Base-by-base conservation (phyloP, 2,329 filamentous ascomycete species). In the Colletotrichum spaethianum region DNA sequence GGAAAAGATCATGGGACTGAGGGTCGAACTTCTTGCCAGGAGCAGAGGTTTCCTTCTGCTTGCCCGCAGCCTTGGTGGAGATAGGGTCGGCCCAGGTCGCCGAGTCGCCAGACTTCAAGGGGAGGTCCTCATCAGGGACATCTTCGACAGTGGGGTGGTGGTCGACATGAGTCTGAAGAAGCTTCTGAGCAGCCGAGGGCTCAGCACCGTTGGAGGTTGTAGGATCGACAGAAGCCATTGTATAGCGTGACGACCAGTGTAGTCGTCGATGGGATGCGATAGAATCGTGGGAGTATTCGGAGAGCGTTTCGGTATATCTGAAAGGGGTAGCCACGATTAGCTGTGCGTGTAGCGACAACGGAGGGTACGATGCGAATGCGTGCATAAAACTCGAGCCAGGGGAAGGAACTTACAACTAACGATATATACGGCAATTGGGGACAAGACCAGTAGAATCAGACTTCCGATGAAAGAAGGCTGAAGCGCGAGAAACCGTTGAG, bases 1-100 rank as follows among this genome's bases (percentile, higher is more conserved):
- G 96, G 88, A 99, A 99, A 72, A 94, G 86, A 83, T 98, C 95
- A 79, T 97, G 93, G 23, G 94, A 97, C 78, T 94, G 89, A 26
- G 94, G 95, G 82, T 98, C 94, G 73, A 98, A 85, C 63, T 87
- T 77, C 53, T 84, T 82, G 40, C 82, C 74, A 53, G 80, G 75
- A 55, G 79, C 80, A 2, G 84, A 80, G 42, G 86, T 82, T 67
- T 89, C 86, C 80, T 92, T 92, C 80, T 93, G 90, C 85, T 94
- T 94, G 64, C 89, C 90, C 55, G 90, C 89, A 73, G 90, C 87
- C 82, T 93, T 94, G 63, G 89, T 84, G 73, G 90, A 90, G 77
- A 88, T 80, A 28, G 86, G 82, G 65, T 84, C 83, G 65, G 82
- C 83, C 82, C 85, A 86, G 57, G 84, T 84, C 67, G 87, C 83